Percentiles rank a stretch among this genome's conserved stretches.
These are phyloP conservation scores for Mucor irregularis DNA, from an alignment of 371 early-diverging fungal species.

Conservation along the genomic window DNA sequence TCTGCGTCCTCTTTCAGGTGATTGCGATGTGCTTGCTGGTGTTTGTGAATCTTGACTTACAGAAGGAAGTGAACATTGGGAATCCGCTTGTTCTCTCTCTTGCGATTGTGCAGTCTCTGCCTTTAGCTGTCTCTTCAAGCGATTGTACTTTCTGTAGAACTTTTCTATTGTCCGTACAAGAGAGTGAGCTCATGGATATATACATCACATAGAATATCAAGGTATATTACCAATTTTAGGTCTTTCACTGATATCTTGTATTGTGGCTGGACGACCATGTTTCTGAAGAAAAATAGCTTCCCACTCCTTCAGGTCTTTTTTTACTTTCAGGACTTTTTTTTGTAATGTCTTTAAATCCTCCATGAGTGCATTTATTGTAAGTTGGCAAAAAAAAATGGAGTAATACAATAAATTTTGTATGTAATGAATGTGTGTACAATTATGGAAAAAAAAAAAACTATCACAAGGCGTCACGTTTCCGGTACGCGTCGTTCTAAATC, in stretches of 20 bases:
- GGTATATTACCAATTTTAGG: constrained; percentile 16
- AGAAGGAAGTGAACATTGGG: too few species aligned
- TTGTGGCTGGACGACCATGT: constrained; percentile 10
- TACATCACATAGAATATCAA: background rate
- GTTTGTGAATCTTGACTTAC: background rate
- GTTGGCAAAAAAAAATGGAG: background rate
- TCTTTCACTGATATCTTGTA: constrained; percentile 16
- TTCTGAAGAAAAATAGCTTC: constrained; percentile 10
- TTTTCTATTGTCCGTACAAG: constrained; percentile 3
- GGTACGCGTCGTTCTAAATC: background rate
- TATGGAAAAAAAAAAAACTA: too few species aligned
- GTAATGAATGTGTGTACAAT: too few species aligned
- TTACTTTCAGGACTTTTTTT: constrained; percentile 6
- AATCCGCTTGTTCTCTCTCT: too few species aligned
- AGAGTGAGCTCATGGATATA: background rate
- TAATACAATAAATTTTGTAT: too few species aligned
- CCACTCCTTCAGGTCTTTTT: constrained; percentile 13
- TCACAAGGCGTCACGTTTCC: too few species aligned
- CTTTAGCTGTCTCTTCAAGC: constrained; percentile 10
- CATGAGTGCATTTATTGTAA: constrained; percentile 3
- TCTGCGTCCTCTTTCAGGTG: background rate
- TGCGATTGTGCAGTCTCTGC: too few species aligned
- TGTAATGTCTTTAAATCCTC: constrained; percentile 5
- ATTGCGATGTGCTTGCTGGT: background rate
- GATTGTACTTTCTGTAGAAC: constrained; percentile 19